Evolutionary conservation across 2,329 filamentous ascomycete genomes (phyloP), one percentile per base, ranked within the genome.

Genomic region (Fusarium solani-melongenae): DNA sequence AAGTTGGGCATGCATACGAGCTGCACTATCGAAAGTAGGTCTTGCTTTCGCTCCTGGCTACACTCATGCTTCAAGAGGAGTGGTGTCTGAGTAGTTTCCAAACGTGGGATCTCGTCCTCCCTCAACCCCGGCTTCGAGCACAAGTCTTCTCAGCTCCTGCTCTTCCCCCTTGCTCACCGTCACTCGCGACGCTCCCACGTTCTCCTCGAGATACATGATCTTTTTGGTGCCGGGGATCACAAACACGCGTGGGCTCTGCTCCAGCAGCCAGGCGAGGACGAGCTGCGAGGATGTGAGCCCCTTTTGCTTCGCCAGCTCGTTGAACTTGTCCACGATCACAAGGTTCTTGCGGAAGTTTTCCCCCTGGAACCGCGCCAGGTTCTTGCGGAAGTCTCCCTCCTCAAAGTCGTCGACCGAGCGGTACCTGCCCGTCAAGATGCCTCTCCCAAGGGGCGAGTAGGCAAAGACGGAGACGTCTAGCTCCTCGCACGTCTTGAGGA

Each of bases 251-350:
- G 87, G 84, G 0, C 88, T 89, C 74, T 92, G 90, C 5, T 86
- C 86, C 71, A 91, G 75, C 64, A 93, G 74, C 90, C 91, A 93
- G 0, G 91, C 91, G 31, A 93, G 82, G 2, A 89, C 87, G 34
- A 93, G 77, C 77, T 93, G 88, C 2, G 84, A 85, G 0, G 89
- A 74, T 0, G 90, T 91, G 53, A 83, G 85, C 7, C 77, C 85
- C 80, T 92, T 92, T 6, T 88, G 85, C 12, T 86, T 58, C 20
- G 77, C 76, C 44, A 78, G 15, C 36, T 72, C 69, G 10, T 71
- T 59, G 49, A 77, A 76, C 29, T 79, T 79, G 34, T 88, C 85
- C 4, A 90, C 86, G 3, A 92, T 78, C 70, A 83, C 81, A 12
- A 91, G 68, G 71, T 92, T 92, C 78, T 88, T 88, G 10, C 61